These are phyloP conservation scores for Antitrichia curtipendula DNA, from an alignment of 225 moss, liverwort and hornwort genomes.

Conservation along the genomic window DNA sequence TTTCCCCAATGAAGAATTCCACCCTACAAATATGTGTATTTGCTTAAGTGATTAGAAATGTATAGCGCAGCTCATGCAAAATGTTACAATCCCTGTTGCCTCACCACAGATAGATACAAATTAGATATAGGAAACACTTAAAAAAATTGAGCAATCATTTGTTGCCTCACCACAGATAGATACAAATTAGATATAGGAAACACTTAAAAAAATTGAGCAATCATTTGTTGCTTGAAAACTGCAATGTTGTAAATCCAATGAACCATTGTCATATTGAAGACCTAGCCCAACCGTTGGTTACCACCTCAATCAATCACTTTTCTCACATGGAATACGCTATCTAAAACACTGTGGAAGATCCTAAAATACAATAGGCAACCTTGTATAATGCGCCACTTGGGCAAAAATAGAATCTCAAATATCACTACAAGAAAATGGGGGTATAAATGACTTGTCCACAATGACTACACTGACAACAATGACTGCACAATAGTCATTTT, in stretches of 20 bases:
- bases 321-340: fast-evolving
- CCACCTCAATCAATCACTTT: fast-evolving
- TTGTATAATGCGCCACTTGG: background rate
- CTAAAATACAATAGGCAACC: background rate
- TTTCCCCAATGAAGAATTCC: too few species aligned
- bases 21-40: too few species aligned
- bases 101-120: fast-evolving
- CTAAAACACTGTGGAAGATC: fast-evolving
- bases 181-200: background rate
- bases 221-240: fast-evolving
- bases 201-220: fast-evolving
- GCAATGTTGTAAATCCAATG: fast-evolving
- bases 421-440: too few species aligned
- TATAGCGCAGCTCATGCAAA: too few species aligned
- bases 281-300: fast-evolving
- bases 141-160: background rate
- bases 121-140: fast-evolving
- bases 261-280: background rate
- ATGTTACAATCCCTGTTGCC: fast-evolving
- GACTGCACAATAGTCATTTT: too few species aligned
- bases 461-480: too few species aligned
- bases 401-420: background rate
- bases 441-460: too few species aligned
- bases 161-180: fast-evolving
- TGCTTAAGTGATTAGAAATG: too few species aligned